Evolutionary conservation across 352 stramenopile species (phyloP), one percentile per base, ranked within the genome.

Genomic region (Pythium scleroteichum): DNA sequence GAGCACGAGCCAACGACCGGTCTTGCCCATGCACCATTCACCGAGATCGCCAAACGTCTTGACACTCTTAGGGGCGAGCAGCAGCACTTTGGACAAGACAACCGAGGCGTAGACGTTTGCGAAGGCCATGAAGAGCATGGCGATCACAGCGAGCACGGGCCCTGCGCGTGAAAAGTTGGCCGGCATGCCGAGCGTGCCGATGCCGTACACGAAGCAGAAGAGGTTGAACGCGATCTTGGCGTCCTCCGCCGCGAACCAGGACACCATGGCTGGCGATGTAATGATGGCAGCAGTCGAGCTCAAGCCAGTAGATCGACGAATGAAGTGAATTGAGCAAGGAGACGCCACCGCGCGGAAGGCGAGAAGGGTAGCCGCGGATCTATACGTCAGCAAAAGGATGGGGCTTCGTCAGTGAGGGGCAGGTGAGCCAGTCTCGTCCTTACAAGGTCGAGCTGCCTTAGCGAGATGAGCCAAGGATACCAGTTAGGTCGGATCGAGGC

Each of bases 121-220:
- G 32, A 68, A 59, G 13, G 68, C 68, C 68, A 75, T 75, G 59
- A 75, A 75, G 17, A 72, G 38, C 38, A 70, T 64, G 16, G 68
- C 68, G 29, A 65, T 12, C 14, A 59, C 52, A 16, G 68, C 68
- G 39, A 68, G 27, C 26, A 66, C 41, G 29, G 76, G 76, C 12
- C 76, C 76, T n/a, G 78, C 75, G 10, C 78, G 79, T 1, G 79
- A 72, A 55, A 85, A 89, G 63, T 89, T 89, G 33, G 67, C 76
- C 0, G 79, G 78, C 75, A 89, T 85, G 48, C 79, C 77, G 41
- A 89, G 75, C 26, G 79, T 87, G 16, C 79, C 79, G 29, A 89
- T 77, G 39, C 79, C 79, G 64, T 78, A 88, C 41, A 88, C 78
- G 29, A 69, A 79, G 62, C 78, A 88, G 59, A 80, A 80, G 59